Percentiles rank a stretch among this genome's conserved stretches.
These are phyloP conservation scores for Neurospora cerealis DNA, from an alignment of 495 filamentous ascomycete species.

Conservation along the genomic window DNA sequence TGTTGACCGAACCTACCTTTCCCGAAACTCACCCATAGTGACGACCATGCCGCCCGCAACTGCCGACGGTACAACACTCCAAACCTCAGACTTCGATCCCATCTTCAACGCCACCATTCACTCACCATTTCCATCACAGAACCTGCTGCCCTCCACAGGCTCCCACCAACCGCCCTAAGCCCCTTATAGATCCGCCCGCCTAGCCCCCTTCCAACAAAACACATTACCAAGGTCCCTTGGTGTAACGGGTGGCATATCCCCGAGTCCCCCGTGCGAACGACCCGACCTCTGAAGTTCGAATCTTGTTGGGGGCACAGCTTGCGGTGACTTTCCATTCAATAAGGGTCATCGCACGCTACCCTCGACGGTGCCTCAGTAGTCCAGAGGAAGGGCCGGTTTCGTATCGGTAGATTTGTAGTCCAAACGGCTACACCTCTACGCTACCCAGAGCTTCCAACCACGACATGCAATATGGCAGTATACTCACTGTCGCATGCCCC, in stretches of 20 bases:
- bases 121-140: neutral
- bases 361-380: neutral
- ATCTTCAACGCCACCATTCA: neutral
- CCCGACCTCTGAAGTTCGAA: neutral
- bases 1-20: neutral
- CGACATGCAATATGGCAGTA: neutral
- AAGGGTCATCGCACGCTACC: neutral
- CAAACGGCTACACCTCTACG: neutral
- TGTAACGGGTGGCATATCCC: neutral
- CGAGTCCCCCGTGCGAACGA: neutral
- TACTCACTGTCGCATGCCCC: neutral
- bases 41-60: neutral
- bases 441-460: neutral
- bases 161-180: neutral
- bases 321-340: neutral
- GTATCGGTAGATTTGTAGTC: neutral
- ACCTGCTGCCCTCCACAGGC: neutral
- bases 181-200: neutral
- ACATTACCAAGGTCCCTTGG: neutral
- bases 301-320: neutral
- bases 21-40: neutral
- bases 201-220: neutral
- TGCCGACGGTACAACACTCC: neutral
- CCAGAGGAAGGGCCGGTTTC: neutral
- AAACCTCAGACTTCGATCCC: neutral